Base-by-base conservation (phyloP, 257 asterid species). In the Solanum lycopersicoides region DNA sequence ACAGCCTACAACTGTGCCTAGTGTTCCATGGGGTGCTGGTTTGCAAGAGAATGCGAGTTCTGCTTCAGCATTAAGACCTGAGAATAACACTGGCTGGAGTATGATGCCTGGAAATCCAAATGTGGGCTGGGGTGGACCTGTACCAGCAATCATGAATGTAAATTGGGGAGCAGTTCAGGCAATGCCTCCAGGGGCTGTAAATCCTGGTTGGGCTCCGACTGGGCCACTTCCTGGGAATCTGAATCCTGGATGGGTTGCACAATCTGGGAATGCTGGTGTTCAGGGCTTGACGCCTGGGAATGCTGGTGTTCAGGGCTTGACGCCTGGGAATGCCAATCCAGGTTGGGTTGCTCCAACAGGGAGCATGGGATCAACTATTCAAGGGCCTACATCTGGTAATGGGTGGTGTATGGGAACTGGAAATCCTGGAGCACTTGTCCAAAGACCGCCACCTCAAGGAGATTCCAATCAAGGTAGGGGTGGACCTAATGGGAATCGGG, bases 71-170 rank as follows among this genome's bases (percentile, higher is more conserved):
- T 69, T 85, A 75, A 88, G 93, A 66, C 93, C 95, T 44, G 94
- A 92, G 60, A 94, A 92, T 92, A 94, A 91, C 50, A 41, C 82
- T 20, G 96, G 94, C 34, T 95, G 99, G 99, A 93, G 92, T 9
- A 16, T 93, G 42, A 50, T 92, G 91, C 97, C 86, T 74, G 89
- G 92, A 28, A 95, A 88, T 88, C 92, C 92, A 9, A 95, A 93
- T 89, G 89, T 90, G 92, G 95, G 96, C 25, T 95, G 98, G 96
- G 94, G 83, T 80, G 93, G 94, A 86, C 92, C 92, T 3, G 86
- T 88, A 11, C 92, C 94, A 37, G 92, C 86, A 25, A 86, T 84
- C 83, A 84, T 93, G n/a, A 96, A 93, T 84, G 87, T 90, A 89
- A 92, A 87, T 59, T 93, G 95, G 98, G 94, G 72, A 25, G 92